A percentile compares a stretch with the other conserved stretches of the same genome.
phyloP scores from a whole-genome alignment of 1,284 basidiomycete species.

The Rhodotorula sp. region DNA sequence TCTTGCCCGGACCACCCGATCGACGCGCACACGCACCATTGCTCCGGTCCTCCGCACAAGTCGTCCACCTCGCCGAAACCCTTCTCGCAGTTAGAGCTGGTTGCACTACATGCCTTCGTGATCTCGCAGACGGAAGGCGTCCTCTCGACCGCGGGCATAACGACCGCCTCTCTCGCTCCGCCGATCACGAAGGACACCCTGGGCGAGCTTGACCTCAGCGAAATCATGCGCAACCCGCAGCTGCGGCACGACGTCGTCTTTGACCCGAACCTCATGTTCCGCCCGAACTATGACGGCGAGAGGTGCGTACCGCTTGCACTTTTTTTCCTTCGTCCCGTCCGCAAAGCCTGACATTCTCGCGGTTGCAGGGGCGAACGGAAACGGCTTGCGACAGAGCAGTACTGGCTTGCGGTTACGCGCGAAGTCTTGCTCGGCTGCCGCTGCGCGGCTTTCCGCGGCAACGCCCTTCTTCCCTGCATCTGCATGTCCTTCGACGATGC shows the following conservation, averaged over 20 bases:
- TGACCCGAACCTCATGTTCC: constrained; percentile 53
- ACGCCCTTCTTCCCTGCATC: constrained; percentile 59
- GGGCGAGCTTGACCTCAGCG: constrained; percentile 77
- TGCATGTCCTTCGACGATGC: constrained; percentile 51
- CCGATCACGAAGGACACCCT: constrained; percentile 79
- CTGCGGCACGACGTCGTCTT: constrained; percentile 90
- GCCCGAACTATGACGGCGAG: constrained; percentile 51
- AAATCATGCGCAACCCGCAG: constrained; percentile 83
- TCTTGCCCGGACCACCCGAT: no score
- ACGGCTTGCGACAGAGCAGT: constrained; percentile 70
- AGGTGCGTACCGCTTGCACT: constrained; percentile 27
- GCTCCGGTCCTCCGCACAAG: not conserved
- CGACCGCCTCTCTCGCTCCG: constrained; percentile 60
- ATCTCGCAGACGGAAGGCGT: not conserved
- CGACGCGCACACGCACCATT: not conserved
- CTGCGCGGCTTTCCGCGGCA: constrained; percentile 67
- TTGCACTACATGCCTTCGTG: not conserved
- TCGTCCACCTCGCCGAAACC: not conserved
- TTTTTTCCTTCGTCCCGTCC: not conserved
- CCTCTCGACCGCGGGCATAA: not conserved
- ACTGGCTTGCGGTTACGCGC: constrained; percentile 76
- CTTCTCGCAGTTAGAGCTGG: constrained; percentile 3
- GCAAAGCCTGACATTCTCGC: constrained; percentile 50
- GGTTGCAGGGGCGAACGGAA: constrained; percentile 69
- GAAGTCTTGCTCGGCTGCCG: constrained; percentile 81